Evolutionary conservation across 345 rosid genomes (phyloP).

Genomic region (Passiflora organensis): DNA sequence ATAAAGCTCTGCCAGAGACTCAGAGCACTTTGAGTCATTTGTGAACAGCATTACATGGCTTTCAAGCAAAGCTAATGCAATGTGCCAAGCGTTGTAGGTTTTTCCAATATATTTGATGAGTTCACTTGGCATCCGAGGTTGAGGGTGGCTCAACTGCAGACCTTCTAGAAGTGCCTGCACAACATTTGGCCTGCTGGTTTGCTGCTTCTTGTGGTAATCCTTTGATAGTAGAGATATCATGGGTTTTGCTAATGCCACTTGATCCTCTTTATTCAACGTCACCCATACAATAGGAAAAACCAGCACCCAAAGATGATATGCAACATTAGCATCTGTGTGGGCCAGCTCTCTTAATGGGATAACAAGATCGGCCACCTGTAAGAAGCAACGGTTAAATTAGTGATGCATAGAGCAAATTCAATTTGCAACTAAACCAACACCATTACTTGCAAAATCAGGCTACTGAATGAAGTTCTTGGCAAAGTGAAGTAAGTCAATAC

Average conservation of each 20-base stretch:
- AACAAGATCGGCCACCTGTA: constrained; percentile 86
- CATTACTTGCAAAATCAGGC: no score
- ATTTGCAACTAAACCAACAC: no score
- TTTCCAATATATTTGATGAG: constrained; percentile 94
- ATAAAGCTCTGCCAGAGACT: constrained; percentile 94
- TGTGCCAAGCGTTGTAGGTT: constrained; percentile 98
- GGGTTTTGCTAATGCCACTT: constrained; percentile 80
- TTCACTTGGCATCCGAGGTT: constrained; percentile 98
- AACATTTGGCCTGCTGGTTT: constrained; percentile 89
- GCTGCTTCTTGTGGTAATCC: constrained; percentile 98
- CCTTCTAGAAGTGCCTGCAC: constrained; percentile 99
- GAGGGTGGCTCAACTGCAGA: constrained; percentile 96
- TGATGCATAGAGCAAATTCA: no score
- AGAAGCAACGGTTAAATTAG: background rate
- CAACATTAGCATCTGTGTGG: constrained; percentile 90
- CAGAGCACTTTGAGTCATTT: constrained; percentile 86
- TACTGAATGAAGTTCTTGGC: no score
- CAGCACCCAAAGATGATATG: constrained; percentile 96
- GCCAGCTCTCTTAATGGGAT: constrained; percentile 92
- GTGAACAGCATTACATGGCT: constrained; percentile 90
- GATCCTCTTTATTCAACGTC: constrained; percentile 83
- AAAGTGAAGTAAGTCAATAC: background rate
- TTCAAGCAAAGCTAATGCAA: constrained; percentile 84
- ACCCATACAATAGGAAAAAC: constrained; percentile 99
- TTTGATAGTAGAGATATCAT: constrained; percentile 77